Evolutionary conservation across 805 yeast genomes (phyloP), one percentile per base, ranked within the genome.

Genomic region (Trichomonascus vanleenenianus): DNA sequence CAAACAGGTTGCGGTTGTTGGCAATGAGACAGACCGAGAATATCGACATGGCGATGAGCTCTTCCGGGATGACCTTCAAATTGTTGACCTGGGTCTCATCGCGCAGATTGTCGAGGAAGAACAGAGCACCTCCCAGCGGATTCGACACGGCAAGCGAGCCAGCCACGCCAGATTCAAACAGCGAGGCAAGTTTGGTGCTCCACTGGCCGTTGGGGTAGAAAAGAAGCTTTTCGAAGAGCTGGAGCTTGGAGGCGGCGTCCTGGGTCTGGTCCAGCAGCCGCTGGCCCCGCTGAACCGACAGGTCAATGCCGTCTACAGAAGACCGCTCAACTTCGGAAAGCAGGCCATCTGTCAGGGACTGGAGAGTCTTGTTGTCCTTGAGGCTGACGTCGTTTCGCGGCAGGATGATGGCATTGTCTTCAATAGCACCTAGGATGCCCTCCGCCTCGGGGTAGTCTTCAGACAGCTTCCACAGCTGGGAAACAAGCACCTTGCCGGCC

Each of bases 101-200:
- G 5, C n/a, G 39, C 16, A 43, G 31, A 5, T 37, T 14, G 22
- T 38, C 37, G 37, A 48, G 15, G 30, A 47, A 41, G n/a, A 40
- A 39, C 9, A 70, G 44, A 64, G 61, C 52, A 54, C 57, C 39
- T 49, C 68, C 63, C 53, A 66, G 43, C 4, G 44, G 35, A 30
- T 50, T 50, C 8, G 49, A 35, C 25, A 50, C 43, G 11, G 45
- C 40, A 14, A 50, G 33, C 4, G 46, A 31, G 11, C 39, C 19
- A 2, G 45, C 40, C 8, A 43, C 32, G 6, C 44, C 49, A 9
- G 33, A 12, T 9, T 58, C 60, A 25, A 60, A 55, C 2, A 52
- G 16, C 2, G 55, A 52, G 14, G 55, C 52, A 37, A 70, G 62
- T 3, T 44, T 46, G 8, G 11, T 19, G 15, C n/a, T 30, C 41